These are phyloP conservation scores for Candida albicans DNA, from an alignment of 1,139 yeast genomes.

Conservation along the genomic window DNA sequence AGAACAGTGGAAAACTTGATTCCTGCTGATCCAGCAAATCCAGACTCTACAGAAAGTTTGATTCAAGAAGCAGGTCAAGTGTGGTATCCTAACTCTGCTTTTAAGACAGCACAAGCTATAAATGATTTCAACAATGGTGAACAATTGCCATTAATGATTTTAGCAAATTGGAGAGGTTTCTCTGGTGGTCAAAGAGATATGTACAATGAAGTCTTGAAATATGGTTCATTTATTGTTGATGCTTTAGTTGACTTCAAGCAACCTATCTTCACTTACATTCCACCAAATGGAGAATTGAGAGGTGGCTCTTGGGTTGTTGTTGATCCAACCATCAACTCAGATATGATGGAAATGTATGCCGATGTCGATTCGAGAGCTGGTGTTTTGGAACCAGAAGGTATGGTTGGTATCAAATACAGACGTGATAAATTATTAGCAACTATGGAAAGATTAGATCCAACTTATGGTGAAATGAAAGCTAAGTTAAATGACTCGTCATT, in stretches of 20 bases:
- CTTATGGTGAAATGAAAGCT: constrained; percentile 65
- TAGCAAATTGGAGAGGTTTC: constrained; percentile 99
- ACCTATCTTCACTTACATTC: constrained; percentile 94
- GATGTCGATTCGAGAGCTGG: constrained; percentile 97
- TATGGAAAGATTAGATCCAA: constrained; percentile 84
- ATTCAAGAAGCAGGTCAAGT: constrained; percentile 98
- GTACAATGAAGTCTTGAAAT: constrained; percentile 97
- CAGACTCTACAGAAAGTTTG: constrained; percentile 83
- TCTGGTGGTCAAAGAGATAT: constrained; percentile 99
- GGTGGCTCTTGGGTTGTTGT: constrained; percentile 99
- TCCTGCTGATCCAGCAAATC: constrained; percentile 99
- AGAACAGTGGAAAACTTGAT: constrained; percentile 81
- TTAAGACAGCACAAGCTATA: constrained; percentile 98
- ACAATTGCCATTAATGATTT: constrained; percentile 92
- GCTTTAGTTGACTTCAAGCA: constrained; percentile 95
- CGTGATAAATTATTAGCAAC: constrained; percentile 86
- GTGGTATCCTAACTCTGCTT: constrained; percentile 99
- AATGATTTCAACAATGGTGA: constrained; percentile 97
- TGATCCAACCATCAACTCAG: constrained; percentile 94
- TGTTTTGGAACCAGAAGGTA: constrained; percentile 97
- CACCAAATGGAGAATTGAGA: constrained; percentile 97
- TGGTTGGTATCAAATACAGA: constrained; percentile 97
- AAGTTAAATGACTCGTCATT: constrained; percentile 55
- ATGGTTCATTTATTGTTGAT: constrained; percentile 95
- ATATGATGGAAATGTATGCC: constrained; percentile 99